Evolutionary conservation across 805 yeast genomes (phyloP).

Genomic region (Candida silvicultrix): DNA sequence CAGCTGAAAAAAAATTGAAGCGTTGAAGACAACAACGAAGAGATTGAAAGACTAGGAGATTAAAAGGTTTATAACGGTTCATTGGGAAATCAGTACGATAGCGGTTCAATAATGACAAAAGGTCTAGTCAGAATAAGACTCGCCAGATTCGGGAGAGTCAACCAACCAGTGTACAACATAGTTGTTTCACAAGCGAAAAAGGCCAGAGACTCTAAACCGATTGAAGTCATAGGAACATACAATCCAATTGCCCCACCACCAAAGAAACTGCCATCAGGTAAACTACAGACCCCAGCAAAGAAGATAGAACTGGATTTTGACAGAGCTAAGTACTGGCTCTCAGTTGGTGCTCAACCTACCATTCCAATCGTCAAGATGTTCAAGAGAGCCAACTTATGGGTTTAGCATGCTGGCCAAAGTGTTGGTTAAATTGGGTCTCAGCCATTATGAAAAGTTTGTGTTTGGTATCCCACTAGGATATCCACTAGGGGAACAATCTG

Average conservation of each 20-base stretch:
- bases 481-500: no score
- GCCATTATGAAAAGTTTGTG: no score
- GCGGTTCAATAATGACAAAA: constrained; percentile 39
- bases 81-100: no score
- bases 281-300: constrained; percentile 50
- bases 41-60: background rate
- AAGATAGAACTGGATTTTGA: constrained; percentile 81
- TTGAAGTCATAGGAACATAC: constrained; percentile 93
- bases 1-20: background rate
- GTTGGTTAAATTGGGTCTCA: no score
- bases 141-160: constrained; percentile 88
- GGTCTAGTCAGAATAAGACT: constrained; percentile 82
- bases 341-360: constrained; percentile 94
- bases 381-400: constrained; percentile 65
- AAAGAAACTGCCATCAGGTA: constrained; percentile 47
- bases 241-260: constrained; percentile 75
- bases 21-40: background rate
- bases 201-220: constrained; percentile 85
- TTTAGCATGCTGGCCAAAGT: no score
- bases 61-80: no score
- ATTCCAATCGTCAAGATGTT: constrained; percentile 72
- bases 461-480: no score
- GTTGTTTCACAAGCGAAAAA: constrained; percentile 72
- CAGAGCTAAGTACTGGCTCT: constrained; percentile 92
- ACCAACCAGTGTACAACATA: constrained; percentile 85